These are phyloP conservation scores for Sapria himalayana DNA, from an alignment of 345 rosid genomes.

Conservation along the genomic window DNA sequence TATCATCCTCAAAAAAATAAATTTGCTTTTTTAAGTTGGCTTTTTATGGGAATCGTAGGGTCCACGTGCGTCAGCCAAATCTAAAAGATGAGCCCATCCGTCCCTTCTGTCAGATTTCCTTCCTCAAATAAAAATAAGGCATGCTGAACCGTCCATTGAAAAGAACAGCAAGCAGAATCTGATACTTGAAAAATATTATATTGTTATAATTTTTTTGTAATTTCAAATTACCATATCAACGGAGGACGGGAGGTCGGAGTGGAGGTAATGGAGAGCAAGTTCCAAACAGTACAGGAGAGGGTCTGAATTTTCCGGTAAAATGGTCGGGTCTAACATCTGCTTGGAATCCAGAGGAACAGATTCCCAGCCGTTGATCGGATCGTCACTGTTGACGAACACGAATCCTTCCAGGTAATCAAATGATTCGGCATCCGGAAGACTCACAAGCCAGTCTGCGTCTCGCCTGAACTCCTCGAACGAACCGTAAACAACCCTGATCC, in stretches of 20 bases:
- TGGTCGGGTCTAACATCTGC: constrained; percentile 24
- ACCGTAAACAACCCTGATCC: constrained; percentile 68
- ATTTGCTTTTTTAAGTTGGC: constrained; percentile 32
- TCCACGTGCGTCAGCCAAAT: constrained; percentile 19
- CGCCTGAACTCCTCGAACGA: constrained; percentile 48
- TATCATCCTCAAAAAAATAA: constrained; percentile 22
- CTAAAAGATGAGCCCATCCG: constrained; percentile 13
- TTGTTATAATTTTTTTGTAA: too few relatives aligned
- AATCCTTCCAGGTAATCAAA: constrained; percentile 87
- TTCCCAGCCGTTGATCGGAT: constrained; percentile 76
- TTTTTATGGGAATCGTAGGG: constrained; percentile 28
- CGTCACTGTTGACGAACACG: constrained; percentile 63
- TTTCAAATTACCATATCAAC: constrained; percentile 59
- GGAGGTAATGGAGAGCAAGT: constrained; percentile 43
- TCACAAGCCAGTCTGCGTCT: constrained; percentile 74
- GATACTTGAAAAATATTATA: too few relatives aligned
- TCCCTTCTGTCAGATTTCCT: background rate
- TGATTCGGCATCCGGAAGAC: constrained; percentile 22
- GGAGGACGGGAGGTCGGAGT: constrained; percentile 18
- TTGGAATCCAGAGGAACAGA: constrained; percentile 29
- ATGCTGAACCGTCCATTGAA: too few relatives aligned
- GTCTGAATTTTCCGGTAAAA: constrained; percentile 29
- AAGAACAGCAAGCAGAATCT: too few relatives aligned
- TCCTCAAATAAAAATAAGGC: too few relatives aligned
- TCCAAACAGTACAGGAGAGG: constrained; percentile 79